These are phyloP conservation scores for Phanerochaete carnosa DNA, from an alignment of 768 basidiomycete genomes.

Conservation along the genomic window DNA sequence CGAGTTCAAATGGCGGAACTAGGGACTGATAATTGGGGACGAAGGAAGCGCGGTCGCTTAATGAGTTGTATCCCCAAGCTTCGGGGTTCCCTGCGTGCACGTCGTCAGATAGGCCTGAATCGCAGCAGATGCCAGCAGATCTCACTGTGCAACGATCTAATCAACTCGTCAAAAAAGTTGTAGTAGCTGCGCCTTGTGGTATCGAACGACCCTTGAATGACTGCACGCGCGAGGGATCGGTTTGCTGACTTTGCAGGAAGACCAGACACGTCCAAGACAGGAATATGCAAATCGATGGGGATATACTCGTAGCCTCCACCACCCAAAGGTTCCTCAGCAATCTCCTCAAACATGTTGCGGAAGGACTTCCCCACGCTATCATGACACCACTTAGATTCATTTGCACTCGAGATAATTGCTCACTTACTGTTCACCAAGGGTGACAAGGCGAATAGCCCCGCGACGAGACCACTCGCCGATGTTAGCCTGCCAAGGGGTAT, in stretches of 20 bases:
- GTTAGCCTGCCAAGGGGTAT: slow-evolving; percentile 25
- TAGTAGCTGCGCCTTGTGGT: slow-evolving; percentile 33
- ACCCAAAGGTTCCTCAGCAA: slow-evolving; percentile 29
- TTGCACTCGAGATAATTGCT: not conserved
- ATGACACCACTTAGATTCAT: not conserved
- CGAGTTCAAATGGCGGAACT: slow-evolving; percentile 29
- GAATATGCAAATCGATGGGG: slow-evolving; percentile 34
- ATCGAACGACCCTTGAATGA: slow-evolving; percentile 39
- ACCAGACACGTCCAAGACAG: slow-evolving; percentile 30
- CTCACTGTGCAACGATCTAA: slow-evolving; percentile 29
- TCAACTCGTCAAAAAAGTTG: slow-evolving; percentile 32
- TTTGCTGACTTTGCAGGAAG: slow-evolving; percentile 20
- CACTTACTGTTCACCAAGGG: slow-evolving; percentile 40
- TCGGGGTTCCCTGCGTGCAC: slow-evolving; percentile 27
- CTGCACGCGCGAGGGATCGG: slow-evolving; percentile 33
- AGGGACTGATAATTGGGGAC: slow-evolving; percentile 20
- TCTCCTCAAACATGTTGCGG: slow-evolving; percentile 25
- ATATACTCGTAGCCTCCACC: slow-evolving; percentile 33
- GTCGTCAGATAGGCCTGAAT: not conserved
- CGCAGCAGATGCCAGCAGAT: not conserved
- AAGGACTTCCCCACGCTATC: slow-evolving; percentile 31
- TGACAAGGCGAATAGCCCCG: slow-evolving; percentile 34
- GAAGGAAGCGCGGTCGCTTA: slow-evolving; percentile 18
- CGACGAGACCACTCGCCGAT: slow-evolving; percentile 36
- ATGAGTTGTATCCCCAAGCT: slow-evolving; percentile 35